Evolutionary conservation across 1,139 yeast genomes (phyloP), one percentile per base, ranked within the genome.

Genomic region (Kurtzmaniella quercitrusa): DNA sequence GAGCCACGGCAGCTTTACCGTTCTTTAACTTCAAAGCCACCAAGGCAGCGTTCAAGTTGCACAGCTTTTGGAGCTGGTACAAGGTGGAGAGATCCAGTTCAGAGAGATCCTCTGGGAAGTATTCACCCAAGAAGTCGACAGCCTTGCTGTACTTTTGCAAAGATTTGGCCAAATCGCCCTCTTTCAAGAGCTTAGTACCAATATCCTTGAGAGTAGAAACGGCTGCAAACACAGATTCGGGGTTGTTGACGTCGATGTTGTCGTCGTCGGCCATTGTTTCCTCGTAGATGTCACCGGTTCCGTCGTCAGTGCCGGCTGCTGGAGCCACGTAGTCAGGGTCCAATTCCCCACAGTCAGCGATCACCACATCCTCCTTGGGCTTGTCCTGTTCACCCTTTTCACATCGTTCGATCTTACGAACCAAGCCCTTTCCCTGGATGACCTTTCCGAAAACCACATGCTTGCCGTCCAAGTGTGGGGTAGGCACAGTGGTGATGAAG

Each of bases 381-480:
- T 71, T 75, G 59, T 88, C 95, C 36, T 73, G 70, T 2, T 68
- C 68, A 43, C 76, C 84, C 38, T 88, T 85, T 51, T 79, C 79
- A 41, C 76, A 70, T 57, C 81, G 75, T 68, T 93, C 98, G 46
- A 93, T 73, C 51, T 75, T 72, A 55, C 95, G 81, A 23, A 89
- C 90, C 29, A 90, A 66, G 10, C 93, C 79, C 62, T 85, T 88
- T 41, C 98, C 98, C 44, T 82, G 76, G 41, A 89, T 63, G 18
- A 93, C 90, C 62, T 85, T 81, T 49, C 99, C 99, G 62, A 93
- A 94, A 8, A 93, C 97, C 45, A 91, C 98, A 64, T 94, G 98
- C 66, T 93, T 91, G 39, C 94, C 95, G 62, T 93, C 93, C 54
- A 91, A 75, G 61, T 86, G 93, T 8, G 93, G 88, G 18, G 93